Evolutionary conservation across 208 protist genomes (phyloP).

Genomic region (Trichomonas vaginalis): DNA sequence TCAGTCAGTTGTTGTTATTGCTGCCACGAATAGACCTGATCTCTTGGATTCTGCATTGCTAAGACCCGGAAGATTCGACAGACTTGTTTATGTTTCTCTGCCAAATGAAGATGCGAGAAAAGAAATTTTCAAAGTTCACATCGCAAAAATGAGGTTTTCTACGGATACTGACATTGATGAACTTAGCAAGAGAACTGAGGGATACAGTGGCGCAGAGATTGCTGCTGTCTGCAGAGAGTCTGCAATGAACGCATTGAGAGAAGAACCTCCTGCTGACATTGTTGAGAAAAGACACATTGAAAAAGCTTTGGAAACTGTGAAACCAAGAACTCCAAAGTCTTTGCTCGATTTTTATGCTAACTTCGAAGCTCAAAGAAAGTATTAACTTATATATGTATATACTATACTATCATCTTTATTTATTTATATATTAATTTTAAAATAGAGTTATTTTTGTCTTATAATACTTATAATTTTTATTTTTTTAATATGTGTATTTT

Average conservation of each 20-base stretch:
- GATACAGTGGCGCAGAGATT: conserved; percentile 80
- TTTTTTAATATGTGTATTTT: too few species aligned
- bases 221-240: conserved; percentile 73
- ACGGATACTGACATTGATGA: background rate
- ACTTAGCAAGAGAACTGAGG: conserved; percentile 43
- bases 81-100: conserved; percentile 67
- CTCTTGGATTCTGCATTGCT: conserved; percentile 85
- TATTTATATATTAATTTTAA: too few species aligned
- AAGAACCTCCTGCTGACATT: conserved; percentile 32
- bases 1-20: conserved; percentile 75
- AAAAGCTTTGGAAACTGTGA: background rate
- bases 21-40: conserved; percentile 89
- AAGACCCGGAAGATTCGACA: conserved; percentile 75
- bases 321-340: background rate
- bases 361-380: conserved; percentile 5
- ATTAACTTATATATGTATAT: background rate
- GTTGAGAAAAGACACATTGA: background rate
- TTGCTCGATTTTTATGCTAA: conserved; percentile 18
- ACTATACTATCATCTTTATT: background rate
- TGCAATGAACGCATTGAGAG: conserved; percentile 70
- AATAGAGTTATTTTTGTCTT: too few species aligned
- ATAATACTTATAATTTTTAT: too few species aligned
- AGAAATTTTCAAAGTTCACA: conserved; percentile 39
- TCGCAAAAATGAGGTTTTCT: background rate
- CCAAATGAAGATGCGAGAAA: conserved; percentile 53